These are phyloP conservation scores for Seiridium cupressi DNA, from an alignment of 2,329 filamentous ascomycete species.

Conservation along the genomic window DNA sequence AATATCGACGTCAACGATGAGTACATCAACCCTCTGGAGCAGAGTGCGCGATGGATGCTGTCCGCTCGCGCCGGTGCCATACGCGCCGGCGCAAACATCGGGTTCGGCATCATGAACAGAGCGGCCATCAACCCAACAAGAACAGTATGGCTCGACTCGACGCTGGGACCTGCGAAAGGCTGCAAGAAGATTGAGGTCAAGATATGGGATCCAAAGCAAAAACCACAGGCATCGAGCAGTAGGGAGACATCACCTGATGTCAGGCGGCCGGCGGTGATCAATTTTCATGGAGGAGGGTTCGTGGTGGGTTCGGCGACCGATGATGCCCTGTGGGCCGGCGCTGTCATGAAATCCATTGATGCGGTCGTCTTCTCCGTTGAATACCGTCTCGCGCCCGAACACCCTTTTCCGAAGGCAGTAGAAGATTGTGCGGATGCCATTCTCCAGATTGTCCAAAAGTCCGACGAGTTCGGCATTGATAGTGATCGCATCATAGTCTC, in stretches of 20 bases:
- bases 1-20: conserved; percentile 6
- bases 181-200: conserved; percentile 20
- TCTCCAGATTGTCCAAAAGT: conserved; percentile 53
- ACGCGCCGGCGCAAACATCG: conserved; percentile 18
- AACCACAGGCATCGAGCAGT: neutral
- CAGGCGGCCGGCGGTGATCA: conserved; percentile 53
- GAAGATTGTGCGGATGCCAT: conserved; percentile 66
- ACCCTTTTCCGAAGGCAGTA: conserved; percentile 62
- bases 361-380: conserved; percentile 63
- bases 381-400: conserved; percentile 63
- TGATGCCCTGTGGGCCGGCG: conserved; percentile 57
- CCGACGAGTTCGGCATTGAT: conserved; percentile 57
- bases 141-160: conserved; percentile 24
- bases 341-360: conserved; percentile 47
- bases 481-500: conserved; percentile 53
- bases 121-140: conserved; percentile 14
- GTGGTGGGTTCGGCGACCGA: conserved; percentile 61
- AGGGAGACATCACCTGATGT: neutral
- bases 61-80: conserved; percentile 21
- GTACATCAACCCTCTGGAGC: conserved; percentile 10
- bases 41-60: conserved; percentile 19
- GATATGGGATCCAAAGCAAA: conserved; percentile 24
- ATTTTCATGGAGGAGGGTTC: conserved; percentile 68
- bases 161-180: conserved; percentile 19
- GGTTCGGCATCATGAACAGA: conserved; percentile 20